Evolutionary conservation across 1,139 yeast species (phyloP), one percentile per base, ranked within the genome.

Genomic region (Sugiyamaella neomexicana): DNA sequence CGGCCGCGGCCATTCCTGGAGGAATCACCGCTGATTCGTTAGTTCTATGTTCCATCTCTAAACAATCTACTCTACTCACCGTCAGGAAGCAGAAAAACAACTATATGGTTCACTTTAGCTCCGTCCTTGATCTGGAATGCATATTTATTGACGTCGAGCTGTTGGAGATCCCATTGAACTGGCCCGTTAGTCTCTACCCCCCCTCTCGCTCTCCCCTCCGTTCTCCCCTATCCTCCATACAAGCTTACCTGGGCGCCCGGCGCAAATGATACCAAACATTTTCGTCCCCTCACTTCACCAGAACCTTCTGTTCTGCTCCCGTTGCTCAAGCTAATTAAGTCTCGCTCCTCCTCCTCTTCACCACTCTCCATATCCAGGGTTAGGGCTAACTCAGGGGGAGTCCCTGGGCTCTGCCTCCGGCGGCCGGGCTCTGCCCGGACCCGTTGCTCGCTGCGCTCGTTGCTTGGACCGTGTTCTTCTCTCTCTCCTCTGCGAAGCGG

Each of bases 11-110:
- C 63, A 77, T 85, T 52, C 80, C 80, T 1, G 82, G 78, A 54
- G 91, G 96, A 46, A 87, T 74, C 8, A 47, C 38, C 12, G 40
- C 51, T 47, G 12, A 27, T 6, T 16, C 36, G 46, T 43, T 27
- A 43, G 37, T 16, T 20, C 25, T 5, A 5, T 20, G n/a, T 16
- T 16, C 16, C 45, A 41, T 5, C 25, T 20, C 25, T 4, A 4
- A n/a, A 23, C 9, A 42, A 16, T 42, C 6, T 4, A 17, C 10
- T 10, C n/a, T 2, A 75, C 59, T 70, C 74, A 31, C 82, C 74
- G 55, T 82, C 86, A 1, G 97, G 97, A 9, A 89, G 76, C 39
- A 88, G 73, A 65, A 89, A 89, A 16, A 89, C 74, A 2, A 93
- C 85, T 51, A 89, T 77, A 66, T 87, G 91, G 47, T 89, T 84